Evolutionary conservation across 345 rosid genomes (phyloP), one percentile per base, ranked within the genome.

Genomic region (Eucalyptus camaldulensis): DNA sequence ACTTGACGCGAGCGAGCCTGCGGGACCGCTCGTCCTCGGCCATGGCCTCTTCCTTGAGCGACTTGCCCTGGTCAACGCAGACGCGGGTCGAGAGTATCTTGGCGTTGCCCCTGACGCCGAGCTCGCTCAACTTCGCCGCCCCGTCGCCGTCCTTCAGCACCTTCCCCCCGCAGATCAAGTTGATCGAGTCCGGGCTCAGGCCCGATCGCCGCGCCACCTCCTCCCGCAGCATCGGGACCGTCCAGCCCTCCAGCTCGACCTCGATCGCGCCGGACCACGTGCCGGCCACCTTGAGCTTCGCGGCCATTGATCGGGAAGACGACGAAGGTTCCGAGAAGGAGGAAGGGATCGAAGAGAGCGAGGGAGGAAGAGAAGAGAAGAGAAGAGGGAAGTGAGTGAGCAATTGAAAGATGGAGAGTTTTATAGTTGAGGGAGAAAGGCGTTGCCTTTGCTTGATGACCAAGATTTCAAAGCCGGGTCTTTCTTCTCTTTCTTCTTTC

Each of bases 231-330:
- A 94, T 94, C 76, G 89, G 88, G 50, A 96, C 92, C n/a, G 97
- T 94, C 99, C 98, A 96, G 40, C 90, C 92, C 60, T 96, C 97
- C 89, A 97, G 91, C 88, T 96, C 98, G 43, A 95, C 95, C 91
- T 97, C 97, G 22, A 96, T n/a, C 17, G 94, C 88, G 60, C 99
- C 99, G 3, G 92, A 92, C 99, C 99, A 96, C 33, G 94, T 93
- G 56, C 99, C 99, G n/a, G 96, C 99, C 40, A 97, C 93, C 94
- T 94, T 97, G 88, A 97, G 92, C 91, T 96, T 96, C 90, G 94
- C 94, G 97, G 94, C 94, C 98, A 94, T 93, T 2, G 58, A 86
- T n/a, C 40, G 40, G 40, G 40, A 37, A 37, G 40, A 37, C 40
- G 40, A 37, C 40, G 40, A 37, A 37, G 40, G 40, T 37, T 37